A percentile compares a stretch with the other conserved stretches of the same genome.
Evolutionary conservation across 2,329 filamentous ascomycete species (phyloP).

Genomic region (Ascosphaera pollenicola): DNA sequence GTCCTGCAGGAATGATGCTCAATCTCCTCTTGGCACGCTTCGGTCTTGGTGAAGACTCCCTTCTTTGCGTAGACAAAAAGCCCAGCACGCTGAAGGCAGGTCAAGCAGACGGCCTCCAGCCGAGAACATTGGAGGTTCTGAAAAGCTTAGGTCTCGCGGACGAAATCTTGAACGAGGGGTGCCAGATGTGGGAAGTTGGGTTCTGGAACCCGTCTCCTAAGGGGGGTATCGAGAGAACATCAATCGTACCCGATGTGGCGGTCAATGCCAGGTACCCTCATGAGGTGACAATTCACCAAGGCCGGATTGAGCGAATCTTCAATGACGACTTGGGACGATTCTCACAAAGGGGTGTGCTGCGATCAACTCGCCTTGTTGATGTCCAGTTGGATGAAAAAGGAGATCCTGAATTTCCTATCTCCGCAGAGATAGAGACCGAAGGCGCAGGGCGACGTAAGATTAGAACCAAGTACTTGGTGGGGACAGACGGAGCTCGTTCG

Average conservation of each 20-base stretch:
- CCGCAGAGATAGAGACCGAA: slow-evolving; percentile 13
- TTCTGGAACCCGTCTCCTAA: slow-evolving; percentile 37
- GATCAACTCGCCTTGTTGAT: slow-evolving; percentile 41
- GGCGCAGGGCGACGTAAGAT: slow-evolving; percentile 17
- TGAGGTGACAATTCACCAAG: slow-evolving; percentile 49
- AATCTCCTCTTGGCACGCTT: slow-evolving; percentile 21
- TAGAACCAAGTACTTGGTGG: slow-evolving; percentile 46
- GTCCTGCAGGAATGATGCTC: slow-evolving; percentile 22
- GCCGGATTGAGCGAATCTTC: slow-evolving; percentile 47
- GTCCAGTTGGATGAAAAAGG: slow-evolving; percentile 33
- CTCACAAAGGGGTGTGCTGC: slow-evolving; percentile 40
- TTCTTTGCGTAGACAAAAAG: slow-evolving; percentile 23
- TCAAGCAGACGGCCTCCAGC: slow-evolving; percentile 22
- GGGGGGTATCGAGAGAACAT: slow-evolving; percentile 26
- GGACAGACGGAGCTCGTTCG: slow-evolving; percentile 48
- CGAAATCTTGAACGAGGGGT: slow-evolving; percentile 35
- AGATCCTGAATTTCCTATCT: slow-evolving; percentile 20
- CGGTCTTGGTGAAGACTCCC: slow-evolving; percentile 18
- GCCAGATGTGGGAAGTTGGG: slow-evolving; percentile 55
- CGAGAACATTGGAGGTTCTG: slow-evolving; percentile 22
- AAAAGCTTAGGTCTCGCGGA: slow-evolving; percentile 20
- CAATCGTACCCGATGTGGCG: slow-evolving; percentile 1
- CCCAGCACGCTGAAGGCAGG: slow-evolving; percentile 17
- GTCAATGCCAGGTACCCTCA: slow-evolving; percentile 33
- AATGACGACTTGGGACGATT: slow-evolving; percentile 41